Percentiles rank a stretch among this genome's conserved stretches.
Conservation (phyloP, 2,329 filamentous ascomycete genomes). For the Epichloe sp. region DNA sequence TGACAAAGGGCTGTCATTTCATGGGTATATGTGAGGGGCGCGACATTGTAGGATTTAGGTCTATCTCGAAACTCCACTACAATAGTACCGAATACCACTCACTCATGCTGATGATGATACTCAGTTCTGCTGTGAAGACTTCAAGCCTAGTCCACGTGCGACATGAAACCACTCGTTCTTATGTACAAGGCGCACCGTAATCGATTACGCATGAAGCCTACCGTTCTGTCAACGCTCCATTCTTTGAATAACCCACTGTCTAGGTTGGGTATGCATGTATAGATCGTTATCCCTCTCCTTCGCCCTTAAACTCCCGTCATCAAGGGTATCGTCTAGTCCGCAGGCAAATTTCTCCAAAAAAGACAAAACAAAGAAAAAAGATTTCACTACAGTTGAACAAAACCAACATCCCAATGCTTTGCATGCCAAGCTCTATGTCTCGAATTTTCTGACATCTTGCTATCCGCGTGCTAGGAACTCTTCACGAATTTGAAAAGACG, state of each 20-base stretch:
- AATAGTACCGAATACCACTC: not conserved
- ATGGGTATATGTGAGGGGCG: not conserved
- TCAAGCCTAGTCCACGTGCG: too few species aligned
- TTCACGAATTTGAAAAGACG: too few species aligned
- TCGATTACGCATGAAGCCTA: too few species aligned
- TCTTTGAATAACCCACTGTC: not conserved
- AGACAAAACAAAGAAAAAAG: not conserved
- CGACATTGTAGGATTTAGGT: not conserved
- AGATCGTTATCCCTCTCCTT: not conserved
- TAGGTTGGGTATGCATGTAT: not conserved
- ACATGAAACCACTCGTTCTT: too few species aligned
- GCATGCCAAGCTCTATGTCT: too few species aligned
- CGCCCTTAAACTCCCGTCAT: not conserved
- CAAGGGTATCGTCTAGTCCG: not conserved
- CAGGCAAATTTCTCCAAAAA: not conserved
- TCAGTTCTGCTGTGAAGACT: too few species aligned
- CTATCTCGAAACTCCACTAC: not conserved
- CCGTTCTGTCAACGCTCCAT: not conserved
- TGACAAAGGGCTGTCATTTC: not conserved
- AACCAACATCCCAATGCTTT: too few species aligned
- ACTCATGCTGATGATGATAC: not conserved
- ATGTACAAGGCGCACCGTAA: too few species aligned
- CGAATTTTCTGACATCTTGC: too few species aligned
- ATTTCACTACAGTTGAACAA: too few species aligned
- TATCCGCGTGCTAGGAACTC: too few species aligned